A percentile compares a stretch with the other conserved stretches of the same genome.
phyloP scores from a whole-genome alignment of 1,284 basidiomycete genomes.

The Cryptococcus sp. region DNA sequence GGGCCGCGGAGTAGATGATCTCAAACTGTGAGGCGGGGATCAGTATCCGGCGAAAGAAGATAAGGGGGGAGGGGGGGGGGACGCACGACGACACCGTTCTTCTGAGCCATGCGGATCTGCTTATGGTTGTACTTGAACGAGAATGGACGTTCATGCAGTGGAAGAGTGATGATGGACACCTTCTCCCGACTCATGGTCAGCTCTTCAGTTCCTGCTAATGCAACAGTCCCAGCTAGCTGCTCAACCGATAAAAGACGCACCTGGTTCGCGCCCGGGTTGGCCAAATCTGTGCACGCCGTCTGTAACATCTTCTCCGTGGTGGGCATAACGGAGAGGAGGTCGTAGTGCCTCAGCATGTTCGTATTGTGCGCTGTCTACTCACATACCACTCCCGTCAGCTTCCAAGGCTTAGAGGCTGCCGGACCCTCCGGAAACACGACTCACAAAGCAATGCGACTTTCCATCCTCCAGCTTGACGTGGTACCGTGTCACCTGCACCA shows the following conservation, averaged over 20 bases:
- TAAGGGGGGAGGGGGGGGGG: background rate
- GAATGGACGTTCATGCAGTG: slow-evolving; percentile 45
- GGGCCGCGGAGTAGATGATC: slow-evolving; percentile 44
- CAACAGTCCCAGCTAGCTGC: background rate
- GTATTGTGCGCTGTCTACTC: slow-evolving; percentile 40
- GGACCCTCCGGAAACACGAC: slow-evolving; percentile 3
- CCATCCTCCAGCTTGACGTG: slow-evolving; percentile 46
- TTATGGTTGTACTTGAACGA: slow-evolving; percentile 44
- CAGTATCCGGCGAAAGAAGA: background rate
- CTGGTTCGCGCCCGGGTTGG: slow-evolving; percentile 48
- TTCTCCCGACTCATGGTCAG: slow-evolving; percentile 7
- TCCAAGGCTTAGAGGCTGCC: background rate
- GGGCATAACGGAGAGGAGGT: slow-evolving; percentile 43
- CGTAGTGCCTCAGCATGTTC: slow-evolving; percentile 34
- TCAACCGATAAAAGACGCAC: slow-evolving; percentile 19
- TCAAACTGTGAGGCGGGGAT: slow-evolving; percentile 38
- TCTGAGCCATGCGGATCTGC: slow-evolving; percentile 45
- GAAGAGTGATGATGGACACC: slow-evolving; percentile 49
- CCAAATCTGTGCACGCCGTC: slow-evolving; percentile 45
- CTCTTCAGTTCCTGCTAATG: background rate
- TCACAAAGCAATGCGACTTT: slow-evolving; percentile 43
- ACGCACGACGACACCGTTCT: slow-evolving; percentile 49
- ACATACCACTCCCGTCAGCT: background rate
- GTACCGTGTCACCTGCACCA: slow-evolving; percentile 46
- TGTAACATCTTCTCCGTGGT: slow-evolving; percentile 47